phyloP scores from a whole-genome alignment of 1,284 basidiomycete species.

The Puccinia hordei region DNA sequence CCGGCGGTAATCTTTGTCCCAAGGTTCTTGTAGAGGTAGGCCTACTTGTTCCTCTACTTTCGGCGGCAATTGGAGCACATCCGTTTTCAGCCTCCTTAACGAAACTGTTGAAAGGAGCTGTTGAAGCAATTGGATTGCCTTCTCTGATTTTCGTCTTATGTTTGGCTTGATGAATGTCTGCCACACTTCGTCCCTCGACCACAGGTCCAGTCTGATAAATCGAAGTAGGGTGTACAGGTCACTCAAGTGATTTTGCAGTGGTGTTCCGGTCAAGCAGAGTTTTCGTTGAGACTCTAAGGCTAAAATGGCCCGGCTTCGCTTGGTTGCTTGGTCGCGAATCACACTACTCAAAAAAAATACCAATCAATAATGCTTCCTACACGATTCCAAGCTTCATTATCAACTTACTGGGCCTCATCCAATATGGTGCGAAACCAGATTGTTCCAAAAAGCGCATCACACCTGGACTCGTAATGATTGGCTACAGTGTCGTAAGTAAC shows the following conservation, averaged over 20 bases:
- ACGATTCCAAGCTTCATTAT: neutral
- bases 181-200: neutral
- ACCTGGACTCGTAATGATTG: neutral
- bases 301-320: conserved; percentile 14
- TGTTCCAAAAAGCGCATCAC: conserved; percentile 9
- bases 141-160: neutral
- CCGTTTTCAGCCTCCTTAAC: neutral
- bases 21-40: neutral
- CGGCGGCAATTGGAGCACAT: neutral
- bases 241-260: conserved; percentile 10
- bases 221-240: neutral
- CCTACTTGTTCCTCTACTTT: conserved; percentile 9
- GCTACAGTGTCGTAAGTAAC: conserved; percentile 8
- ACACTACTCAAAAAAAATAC: neutral
- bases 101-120: neutral
- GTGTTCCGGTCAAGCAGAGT: neutral
- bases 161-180: neutral
- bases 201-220: neutral
- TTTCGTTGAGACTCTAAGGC: neutral
- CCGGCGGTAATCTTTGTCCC: neutral
- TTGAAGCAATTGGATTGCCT: conserved; percentile 4
- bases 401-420: conserved; percentile 8
- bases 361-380: neutral
- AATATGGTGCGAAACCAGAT: conserved; percentile 15
- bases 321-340: neutral